Evolutionary conservation across 2,329 filamentous ascomycete species (phyloP), one percentile per base, ranked within the genome.

Genomic region (Penicillium glabrum): DNA sequence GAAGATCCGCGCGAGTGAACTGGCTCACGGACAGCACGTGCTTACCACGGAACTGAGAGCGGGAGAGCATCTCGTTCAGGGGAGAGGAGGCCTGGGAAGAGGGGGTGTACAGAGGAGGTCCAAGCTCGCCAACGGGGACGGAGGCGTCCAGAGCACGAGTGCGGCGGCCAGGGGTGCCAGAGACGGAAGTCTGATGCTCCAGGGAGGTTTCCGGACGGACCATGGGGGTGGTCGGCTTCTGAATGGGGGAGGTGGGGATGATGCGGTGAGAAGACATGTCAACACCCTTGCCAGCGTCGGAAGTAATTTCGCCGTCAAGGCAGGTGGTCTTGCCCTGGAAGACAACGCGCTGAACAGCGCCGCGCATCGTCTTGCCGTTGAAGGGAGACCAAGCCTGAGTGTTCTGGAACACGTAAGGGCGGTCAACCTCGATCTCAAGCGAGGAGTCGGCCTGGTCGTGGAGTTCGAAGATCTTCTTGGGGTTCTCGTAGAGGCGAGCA

Each of bases 1-100:
- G 95, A 49, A 99, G 83, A 69, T 99, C 93, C 19, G 89, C 83
- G 46, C 93, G 89, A 48, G 82, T 88, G 80, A 97, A 96, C 72
- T 96, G 89, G 71, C 89, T 90, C 64, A 99, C 95, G 0, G 93
- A 97, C 47, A 97, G 81, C 46, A 99, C 89, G 69, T 97, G 90
- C 62, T 91, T 86, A 67, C 90, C 87, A 78, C 93, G 96, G 83
- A 98, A 97, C 0, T 89, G 84, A 3, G 93, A 96, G 53, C 85
- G 86, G 27, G 89, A 83, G 23, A 98, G 81, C 46, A 97, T 82
- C 59, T 91, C 84, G 48, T 85, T 81, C 31, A 98, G 78, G 5
- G 83, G 79, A 43, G 82, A 75, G 8, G 82, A 75, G 8, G 77
- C 70, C 56, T 86, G 84, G 33, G 88, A 81, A 56, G 82, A 82